Evolutionary conservation across 1,284 basidiomycete genomes (phyloP), one percentile per base, ranked within the genome.

Genomic region (Psilocybe mexicana): DNA sequence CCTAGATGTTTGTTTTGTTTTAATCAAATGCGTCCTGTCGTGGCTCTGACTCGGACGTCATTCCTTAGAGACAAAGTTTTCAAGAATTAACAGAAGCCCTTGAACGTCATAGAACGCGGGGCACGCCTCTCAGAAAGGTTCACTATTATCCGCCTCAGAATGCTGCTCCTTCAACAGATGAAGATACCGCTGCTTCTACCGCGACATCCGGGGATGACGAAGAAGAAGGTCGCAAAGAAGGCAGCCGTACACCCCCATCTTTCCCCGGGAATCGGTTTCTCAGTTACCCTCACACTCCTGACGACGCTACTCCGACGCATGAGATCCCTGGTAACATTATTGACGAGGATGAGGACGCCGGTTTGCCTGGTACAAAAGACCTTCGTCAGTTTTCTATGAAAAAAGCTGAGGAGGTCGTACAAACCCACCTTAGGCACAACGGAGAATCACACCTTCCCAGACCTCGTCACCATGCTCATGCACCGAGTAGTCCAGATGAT

Each of bases 61-160:
- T 12, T 51, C 40, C 2, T 60, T 59, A 87, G 85, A 78, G 80
- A 2, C 66, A 72, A 45, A 76, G 81, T 1, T 85, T 86, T 53
- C 72, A 79, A 57, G 78, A 71, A 6, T 76, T 87, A 14, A 78
- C 73, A 1, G 63, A 67, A 24, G 60, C 63, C 3, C 54, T 67
- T 7, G 65, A 69, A 54, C 55, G 60, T 30, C 65, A 65, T 48
- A 53, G 61, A 7, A 30, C 12, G 28, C 48, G 43, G 28, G 56
- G 23, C 6, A 62, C 63, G 3, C 63, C 66, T 18, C 36, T 66
- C 47, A 60, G 52, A 52, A 61, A 63, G 43, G 60, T 71, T 2
- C 71, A 72, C 49, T 71, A 70, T 49, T 72, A 71, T 46, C 64
- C 70, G n/a, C 68, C 70, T 11, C 63, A 61, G n/a, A 58, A 62